Evolutionary conservation across 768 basidiomycete species (phyloP).

Genomic region (Lepiota subincarnata): DNA sequence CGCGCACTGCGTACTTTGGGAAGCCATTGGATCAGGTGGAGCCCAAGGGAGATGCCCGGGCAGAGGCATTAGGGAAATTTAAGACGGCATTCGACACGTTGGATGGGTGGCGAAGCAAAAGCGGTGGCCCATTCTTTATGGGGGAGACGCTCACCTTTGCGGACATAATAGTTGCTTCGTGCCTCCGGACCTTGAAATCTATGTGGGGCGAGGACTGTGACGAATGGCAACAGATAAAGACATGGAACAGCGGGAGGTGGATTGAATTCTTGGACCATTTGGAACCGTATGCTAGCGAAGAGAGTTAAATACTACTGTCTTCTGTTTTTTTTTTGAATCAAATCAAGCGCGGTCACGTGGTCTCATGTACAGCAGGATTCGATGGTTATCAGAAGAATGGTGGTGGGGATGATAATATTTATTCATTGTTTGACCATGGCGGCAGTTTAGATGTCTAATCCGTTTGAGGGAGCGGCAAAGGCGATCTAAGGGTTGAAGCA

Average conservation of each 20-base stretch:
- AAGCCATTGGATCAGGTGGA: slow-evolving; percentile 1
- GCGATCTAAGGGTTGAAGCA: no score
- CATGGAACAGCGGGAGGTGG: slow-evolving; percentile 21
- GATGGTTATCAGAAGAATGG: no score
- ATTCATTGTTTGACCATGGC: no score
- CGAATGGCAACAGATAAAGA: slow-evolving; percentile 18
- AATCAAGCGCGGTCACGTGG: no score
- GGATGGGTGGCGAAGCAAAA: slow-evolving; percentile 9
- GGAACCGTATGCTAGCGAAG: slow-evolving; percentile 5
- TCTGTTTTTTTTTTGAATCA: no score
- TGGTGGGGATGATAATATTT: no score
- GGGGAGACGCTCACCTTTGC: slow-evolving; percentile 12
- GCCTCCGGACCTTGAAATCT: slow-evolving; percentile 6
- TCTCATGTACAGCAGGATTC: no score
- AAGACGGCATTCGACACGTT: slow-evolving; percentile 3
- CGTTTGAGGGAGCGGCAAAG: no score
- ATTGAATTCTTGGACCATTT: slow-evolving; percentile 8
- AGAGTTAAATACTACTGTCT: neutral
- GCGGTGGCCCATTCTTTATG: neutral
- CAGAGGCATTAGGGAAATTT: slow-evolving; percentile 1
- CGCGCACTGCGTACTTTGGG: neutral
- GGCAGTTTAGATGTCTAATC: no score
- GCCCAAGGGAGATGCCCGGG: neutral
- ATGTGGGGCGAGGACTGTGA: slow-evolving; percentile 15
- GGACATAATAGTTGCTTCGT: slow-evolving; percentile 10